These are phyloP conservation scores for Fusarium euwallaceae DNA, from an alignment of 2,329 filamentous ascomycete species.

Conservation along the genomic window DNA sequence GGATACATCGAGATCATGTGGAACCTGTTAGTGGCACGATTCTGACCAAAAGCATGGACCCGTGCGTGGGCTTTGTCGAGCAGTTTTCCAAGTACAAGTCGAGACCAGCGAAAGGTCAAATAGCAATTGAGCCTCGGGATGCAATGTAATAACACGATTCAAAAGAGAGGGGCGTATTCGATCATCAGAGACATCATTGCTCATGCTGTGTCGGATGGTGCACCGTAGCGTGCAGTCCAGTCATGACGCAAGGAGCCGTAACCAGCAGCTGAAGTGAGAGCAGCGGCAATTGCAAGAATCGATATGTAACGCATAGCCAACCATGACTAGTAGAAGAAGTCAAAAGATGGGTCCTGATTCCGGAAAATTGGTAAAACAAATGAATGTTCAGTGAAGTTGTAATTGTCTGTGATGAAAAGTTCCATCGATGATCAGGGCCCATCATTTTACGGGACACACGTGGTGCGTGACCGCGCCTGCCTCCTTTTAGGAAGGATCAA, in stretches of 20 bases:
- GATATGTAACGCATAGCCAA: not conserved
- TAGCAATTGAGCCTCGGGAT: not conserved
- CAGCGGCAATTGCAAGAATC: not conserved
- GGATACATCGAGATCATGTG: conserved; percentile 21
- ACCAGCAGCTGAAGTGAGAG: conserved; percentile 12
- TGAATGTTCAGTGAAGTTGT: not conserved
- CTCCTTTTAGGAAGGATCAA: not conserved
- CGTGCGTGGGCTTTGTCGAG: conserved; percentile 7
- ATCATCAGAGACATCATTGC: not conserved
- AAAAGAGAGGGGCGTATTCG: not conserved
- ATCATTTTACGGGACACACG: not conserved
- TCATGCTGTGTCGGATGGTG: not conserved
- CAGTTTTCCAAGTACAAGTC: conserved; percentile 5
- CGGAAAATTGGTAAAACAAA: conserved; percentile 8
- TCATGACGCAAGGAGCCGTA: not conserved
- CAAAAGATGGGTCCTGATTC: not conserved
- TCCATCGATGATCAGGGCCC: not conserved
- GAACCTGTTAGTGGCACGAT: conserved; percentile 31
- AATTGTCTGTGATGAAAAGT: not conserved
- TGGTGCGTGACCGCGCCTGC: not conserved
- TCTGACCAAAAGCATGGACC: conserved; percentile 18
- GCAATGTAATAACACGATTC: not conserved
- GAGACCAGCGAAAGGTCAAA: not conserved
- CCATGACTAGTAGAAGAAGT: not conserved
- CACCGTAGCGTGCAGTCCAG: not conserved